Evolutionary conservation across 2,329 filamentous ascomycete genomes (phyloP).

Genomic region (Dactylellina parvicollis): DNA sequence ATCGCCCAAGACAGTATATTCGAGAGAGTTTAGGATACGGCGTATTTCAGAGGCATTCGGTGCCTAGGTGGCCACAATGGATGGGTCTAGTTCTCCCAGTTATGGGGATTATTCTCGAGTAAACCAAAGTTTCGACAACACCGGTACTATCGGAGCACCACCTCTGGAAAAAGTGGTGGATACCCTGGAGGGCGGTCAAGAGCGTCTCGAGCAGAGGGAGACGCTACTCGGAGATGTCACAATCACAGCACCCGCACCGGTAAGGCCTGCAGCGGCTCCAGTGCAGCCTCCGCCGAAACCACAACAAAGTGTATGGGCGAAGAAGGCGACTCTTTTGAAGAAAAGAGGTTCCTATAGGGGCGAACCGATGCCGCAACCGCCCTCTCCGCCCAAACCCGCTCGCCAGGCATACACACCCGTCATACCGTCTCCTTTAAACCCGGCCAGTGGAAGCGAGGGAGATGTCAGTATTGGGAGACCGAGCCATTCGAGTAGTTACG

Average conservation of each 20-base stretch:
- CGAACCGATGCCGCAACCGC: slow-evolving; percentile 32
- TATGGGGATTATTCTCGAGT: slow-evolving; percentile 21
- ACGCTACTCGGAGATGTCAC: slow-evolving; percentile 20
- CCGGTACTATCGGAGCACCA: not conserved
- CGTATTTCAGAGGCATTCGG: not conserved
- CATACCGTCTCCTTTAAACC: slow-evolving; percentile 59
- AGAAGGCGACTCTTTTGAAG: slow-evolving; percentile 36
- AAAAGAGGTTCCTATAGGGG: slow-evolving; percentile 27
- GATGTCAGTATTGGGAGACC: slow-evolving; percentile 20
- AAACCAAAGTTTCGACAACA: slow-evolving; percentile 11
- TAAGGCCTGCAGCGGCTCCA: slow-evolving; percentile 46
- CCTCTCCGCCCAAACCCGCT: slow-evolving; percentile 22
- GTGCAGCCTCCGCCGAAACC: slow-evolving; percentile 31
- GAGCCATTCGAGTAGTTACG: not conserved
- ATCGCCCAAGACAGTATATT: not conserved
- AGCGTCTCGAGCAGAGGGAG: slow-evolving; percentile 55
- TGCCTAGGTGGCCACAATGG: slow-evolving; percentile 42
- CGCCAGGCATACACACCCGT: slow-evolving; percentile 57
- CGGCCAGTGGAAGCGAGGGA: slow-evolving; percentile 51
- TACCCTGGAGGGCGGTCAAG: slow-evolving; percentile 55
- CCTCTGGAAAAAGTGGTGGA: slow-evolving; percentile 56
- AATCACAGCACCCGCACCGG: slow-evolving; percentile 22
- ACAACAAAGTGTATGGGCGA: slow-evolving; percentile 48
- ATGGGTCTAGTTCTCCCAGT: slow-evolving; percentile 12
- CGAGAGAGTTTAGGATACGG: slow-evolving; percentile 5